These are phyloP conservation scores for Pyricularia sp. DNA, from an alignment of 2,329 filamentous ascomycete species.

Conservation along the genomic window DNA sequence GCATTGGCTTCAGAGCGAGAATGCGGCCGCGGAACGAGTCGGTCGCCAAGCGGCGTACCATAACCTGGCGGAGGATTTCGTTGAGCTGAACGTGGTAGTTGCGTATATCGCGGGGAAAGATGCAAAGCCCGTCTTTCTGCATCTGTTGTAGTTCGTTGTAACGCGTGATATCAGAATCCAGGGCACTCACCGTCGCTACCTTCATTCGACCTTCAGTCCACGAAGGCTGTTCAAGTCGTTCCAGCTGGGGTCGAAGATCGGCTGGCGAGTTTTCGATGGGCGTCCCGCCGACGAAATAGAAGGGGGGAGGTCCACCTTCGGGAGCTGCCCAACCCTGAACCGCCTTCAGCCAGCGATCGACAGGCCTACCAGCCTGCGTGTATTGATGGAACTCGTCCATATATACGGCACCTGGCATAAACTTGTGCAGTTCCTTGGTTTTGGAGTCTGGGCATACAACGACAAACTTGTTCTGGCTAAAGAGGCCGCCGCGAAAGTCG, in stretches of 20 bases:
- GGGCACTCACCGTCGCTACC: neutral
- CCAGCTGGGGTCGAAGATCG: neutral
- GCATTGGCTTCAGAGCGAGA: neutral
- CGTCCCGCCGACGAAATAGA: neutral
- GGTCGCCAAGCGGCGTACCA: neutral
- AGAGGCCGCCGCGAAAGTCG: neutral
- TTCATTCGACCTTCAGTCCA: neutral
- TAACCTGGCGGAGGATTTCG: neutral
- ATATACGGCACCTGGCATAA: neutral
- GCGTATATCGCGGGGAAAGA: neutral
- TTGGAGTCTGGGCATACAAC: neutral
- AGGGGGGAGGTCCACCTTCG: neutral
- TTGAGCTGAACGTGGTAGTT: neutral
- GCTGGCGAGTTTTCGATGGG: neutral
- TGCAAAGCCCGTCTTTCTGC: neutral
- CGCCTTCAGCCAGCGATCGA: neutral
- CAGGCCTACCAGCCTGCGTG: neutral
- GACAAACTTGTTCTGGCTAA: neutral
- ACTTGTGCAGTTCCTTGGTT: neutral
- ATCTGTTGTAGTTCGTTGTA: neutral
- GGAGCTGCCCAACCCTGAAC: neutral
- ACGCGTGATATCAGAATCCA: neutral
- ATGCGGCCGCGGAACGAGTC: neutral
- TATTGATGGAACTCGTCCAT: neutral
- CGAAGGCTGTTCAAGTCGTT: neutral